Evolutionary conservation across 805 yeast species (phyloP), one percentile per base, ranked within the genome.

Genomic region (baker's yeast (Saccharomyces cerevisiae)): DNA sequence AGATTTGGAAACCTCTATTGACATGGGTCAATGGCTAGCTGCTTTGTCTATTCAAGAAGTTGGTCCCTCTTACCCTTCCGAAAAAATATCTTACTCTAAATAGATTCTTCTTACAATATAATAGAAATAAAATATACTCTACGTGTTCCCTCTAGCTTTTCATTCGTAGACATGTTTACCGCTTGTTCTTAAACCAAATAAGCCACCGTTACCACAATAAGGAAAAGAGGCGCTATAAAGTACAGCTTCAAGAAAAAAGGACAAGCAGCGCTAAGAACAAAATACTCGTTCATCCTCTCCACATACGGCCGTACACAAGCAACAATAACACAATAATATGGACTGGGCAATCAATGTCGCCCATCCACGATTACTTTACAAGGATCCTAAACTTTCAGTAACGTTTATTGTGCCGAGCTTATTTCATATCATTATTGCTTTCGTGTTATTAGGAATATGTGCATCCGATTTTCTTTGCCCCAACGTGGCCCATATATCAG

Each of bases 11-110:
- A 76, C 83, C 46, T 66, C 80, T 52, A 79, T 92, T 58, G 89
- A 85, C 63, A 80, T 84, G 72, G 98, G 97, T 61, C 98, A 92
- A 76, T 91, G 98, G 97, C 84, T 95, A 62, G 99, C 99, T 57
- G 79, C 89, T 61, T 73, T 87, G 61, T 87, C 96, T 50, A 85
- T 94, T 70, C 97, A 90, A 79, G 88, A 88, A 73, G 81, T 87
- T 61, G 99, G 99, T 55, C 96, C 99, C 49, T 80, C 96, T 51
- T 94, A 83, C 82, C 98, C 98, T 63, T 76, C 78, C 76, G 87
- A 88, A 61, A 85, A 85, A 75, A 17, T 36, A 36, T 17, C 22
- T 49, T 49, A 29, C 32, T 49, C 22, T n/a, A 22, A 36, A 17
- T 49, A 36, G n/a, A 36, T 49, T 36, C 24, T 27, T 46, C 27